These are phyloP conservation scores for Mycocentrospora acerina DNA, from an alignment of 2,329 filamentous ascomycete species.

Conservation along the genomic window DNA sequence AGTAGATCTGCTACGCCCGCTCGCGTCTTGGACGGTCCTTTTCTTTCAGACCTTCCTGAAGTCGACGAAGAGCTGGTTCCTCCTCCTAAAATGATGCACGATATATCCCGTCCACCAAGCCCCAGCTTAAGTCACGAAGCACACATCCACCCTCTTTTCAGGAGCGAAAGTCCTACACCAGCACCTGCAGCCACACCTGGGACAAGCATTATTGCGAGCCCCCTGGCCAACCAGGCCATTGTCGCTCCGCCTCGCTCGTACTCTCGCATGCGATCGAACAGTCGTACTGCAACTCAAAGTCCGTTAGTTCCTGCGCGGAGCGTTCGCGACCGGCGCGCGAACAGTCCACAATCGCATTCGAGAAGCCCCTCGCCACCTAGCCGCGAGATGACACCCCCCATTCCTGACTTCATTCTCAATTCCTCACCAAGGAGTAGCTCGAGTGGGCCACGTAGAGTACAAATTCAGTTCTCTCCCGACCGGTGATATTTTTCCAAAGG, in stretches of 20 bases:
- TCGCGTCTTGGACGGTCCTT: constrained; percentile 57
- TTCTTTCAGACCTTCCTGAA: constrained; percentile 31
- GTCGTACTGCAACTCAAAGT: constrained; percentile 23
- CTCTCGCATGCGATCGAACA: constrained; percentile 41
- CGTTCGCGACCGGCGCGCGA: constrained; percentile 22
- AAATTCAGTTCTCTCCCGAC: constrained; percentile 24
- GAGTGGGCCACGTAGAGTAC: constrained; percentile 32
- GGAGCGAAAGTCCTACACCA: constrained; percentile 69
- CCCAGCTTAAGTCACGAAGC: constrained; percentile 55
- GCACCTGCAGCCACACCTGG: constrained; percentile 65
- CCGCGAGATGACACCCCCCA: constrained; percentile 43
- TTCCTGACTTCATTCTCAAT: constrained; percentile 48
- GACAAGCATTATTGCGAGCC: constrained; percentile 70
- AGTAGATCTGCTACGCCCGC: constrained; percentile 68
- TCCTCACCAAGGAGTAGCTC: constrained; percentile 43
- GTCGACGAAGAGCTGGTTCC: constrained; percentile 32
- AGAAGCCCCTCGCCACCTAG: constrained; percentile 39
- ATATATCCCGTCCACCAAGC: constrained; percentile 40
- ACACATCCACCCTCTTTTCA: constrained; percentile 77
- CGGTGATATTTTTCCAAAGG: constrained; percentile 8
- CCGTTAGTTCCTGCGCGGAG: constrained; percentile 27
- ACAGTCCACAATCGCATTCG: constrained; percentile 21
- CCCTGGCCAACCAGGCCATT: constrained; percentile 66
- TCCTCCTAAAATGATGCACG: constrained; percentile 36
- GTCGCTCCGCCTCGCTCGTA: constrained; percentile 37